Conservation (phyloP, 495 filamentous ascomycete species). For the Rhizodiscina lignyota region DNA sequence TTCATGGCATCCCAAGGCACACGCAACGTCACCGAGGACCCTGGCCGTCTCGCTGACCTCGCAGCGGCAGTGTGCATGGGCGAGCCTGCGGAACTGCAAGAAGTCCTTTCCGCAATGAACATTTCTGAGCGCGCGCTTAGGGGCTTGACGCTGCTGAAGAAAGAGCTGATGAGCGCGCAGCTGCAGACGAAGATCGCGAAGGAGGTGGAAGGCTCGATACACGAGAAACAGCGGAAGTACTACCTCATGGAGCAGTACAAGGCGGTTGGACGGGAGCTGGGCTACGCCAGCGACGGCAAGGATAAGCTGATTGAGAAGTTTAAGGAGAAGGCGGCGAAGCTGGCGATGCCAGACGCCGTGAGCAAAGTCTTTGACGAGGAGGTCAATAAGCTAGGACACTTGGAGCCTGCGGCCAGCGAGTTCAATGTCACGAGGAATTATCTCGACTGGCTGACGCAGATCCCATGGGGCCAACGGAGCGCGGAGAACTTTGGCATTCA, state of each 20-base stretch:
- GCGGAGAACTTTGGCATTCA: slow-evolving; percentile 92
- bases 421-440: slow-evolving; percentile 99
- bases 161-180: slow-evolving; percentile 95
- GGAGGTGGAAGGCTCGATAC: slow-evolving; percentile 94
- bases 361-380: slow-evolving; percentile 98
- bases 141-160: slow-evolving; percentile 81
- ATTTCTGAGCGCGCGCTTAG: slow-evolving; percentile 83
- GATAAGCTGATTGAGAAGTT: slow-evolving; percentile 96
- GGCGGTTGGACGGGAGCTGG: slow-evolving; percentile 88
- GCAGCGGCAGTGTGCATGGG: slow-evolving; percentile 87
- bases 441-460: slow-evolving; percentile 94
- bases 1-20: slow-evolving; percentile 92
- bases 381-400: slow-evolving; percentile 84
- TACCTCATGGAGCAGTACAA: slow-evolving; percentile 99
- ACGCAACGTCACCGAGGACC: slow-evolving; percentile 88
- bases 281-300: slow-evolving; percentile 93
- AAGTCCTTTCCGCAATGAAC: slow-evolving; percentile 76
- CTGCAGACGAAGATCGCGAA: slow-evolving; percentile 95
- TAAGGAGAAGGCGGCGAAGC: slow-evolving; percentile 81
- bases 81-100: slow-evolving; percentile 80
- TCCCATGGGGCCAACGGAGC: slow-evolving; percentile 93
- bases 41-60: slow-evolving; percentile 89
- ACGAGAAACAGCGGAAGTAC: slow-evolving; percentile 95
- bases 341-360: slow-evolving; percentile 92
- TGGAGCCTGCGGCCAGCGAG: slow-evolving; percentile 89